Evolutionary conservation across 2,329 filamentous ascomycete species (phyloP).

Genomic region (Colletotrichum godetiae): DNA sequence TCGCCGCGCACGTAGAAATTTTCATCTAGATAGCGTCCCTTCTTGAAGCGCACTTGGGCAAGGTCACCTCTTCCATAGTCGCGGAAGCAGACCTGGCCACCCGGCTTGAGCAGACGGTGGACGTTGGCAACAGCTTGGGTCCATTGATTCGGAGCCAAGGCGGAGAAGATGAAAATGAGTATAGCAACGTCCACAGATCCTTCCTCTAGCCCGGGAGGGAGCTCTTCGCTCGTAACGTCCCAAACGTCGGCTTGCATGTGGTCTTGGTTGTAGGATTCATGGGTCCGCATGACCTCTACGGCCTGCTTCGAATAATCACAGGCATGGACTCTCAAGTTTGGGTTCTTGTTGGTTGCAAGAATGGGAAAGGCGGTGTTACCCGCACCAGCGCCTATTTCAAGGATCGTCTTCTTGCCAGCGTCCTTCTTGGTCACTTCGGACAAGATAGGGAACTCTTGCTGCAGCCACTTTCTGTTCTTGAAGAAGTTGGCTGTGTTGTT

Average conservation of each 20-base stretch:
- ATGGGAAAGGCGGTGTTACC: slow-evolving; percentile 98
- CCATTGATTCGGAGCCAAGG: slow-evolving; percentile 89
- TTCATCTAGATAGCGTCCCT: slow-evolving; percentile 91
- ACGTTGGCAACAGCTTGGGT: slow-evolving; percentile 83
- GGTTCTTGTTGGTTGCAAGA: slow-evolving; percentile 85
- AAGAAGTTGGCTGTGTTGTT: slow-evolving; percentile 98
- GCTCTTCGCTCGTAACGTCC: slow-evolving; percentile 80
- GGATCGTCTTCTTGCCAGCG: slow-evolving; percentile 75
- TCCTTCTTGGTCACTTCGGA: slow-evolving; percentile 77
- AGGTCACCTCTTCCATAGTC: slow-evolving; percentile 97
- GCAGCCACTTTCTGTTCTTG: slow-evolving; percentile 97
- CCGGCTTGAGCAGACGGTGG: slow-evolving; percentile 85
- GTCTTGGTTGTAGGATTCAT: slow-evolving; percentile 78
- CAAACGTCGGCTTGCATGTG: slow-evolving; percentile 92
- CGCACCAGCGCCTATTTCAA: slow-evolving; percentile 95
- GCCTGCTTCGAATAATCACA: slow-evolving; percentile 97
- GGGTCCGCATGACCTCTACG: slow-evolving; percentile 88
- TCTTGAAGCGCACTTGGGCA: slow-evolving; percentile 96
- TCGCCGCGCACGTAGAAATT: slow-evolving; percentile 98
- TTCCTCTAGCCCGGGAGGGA: slow-evolving; percentile 82
- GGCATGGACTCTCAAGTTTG: slow-evolving; percentile 84
- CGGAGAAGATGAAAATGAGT: slow-evolving; percentile 98
- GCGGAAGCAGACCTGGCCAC: slow-evolving; percentile 92
- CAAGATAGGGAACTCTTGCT: slow-evolving; percentile 95
- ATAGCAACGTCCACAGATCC: slow-evolving; percentile 91